These are phyloP conservation scores for Candida multigemmis DNA, from an alignment of 805 yeast genomes.

Conservation along the genomic window DNA sequence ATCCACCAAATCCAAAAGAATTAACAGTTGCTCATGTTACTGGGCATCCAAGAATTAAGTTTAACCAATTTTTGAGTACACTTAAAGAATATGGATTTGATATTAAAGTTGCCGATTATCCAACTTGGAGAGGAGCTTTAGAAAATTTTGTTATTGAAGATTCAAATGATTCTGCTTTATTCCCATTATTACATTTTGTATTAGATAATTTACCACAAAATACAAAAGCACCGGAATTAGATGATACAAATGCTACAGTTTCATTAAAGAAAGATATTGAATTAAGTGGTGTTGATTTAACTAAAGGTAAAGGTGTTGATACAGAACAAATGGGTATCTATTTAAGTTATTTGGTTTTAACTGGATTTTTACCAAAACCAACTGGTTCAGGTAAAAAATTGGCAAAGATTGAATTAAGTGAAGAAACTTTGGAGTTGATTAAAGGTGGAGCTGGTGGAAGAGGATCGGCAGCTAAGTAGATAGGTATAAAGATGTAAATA, in stretches of 20 bases:
- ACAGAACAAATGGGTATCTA: conserved; percentile 60
- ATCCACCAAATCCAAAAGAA: conserved; percentile 49
- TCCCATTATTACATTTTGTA: conserved; percentile 90
- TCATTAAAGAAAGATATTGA: conserved; percentile 53
- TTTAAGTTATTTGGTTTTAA: conserved; percentile 67
- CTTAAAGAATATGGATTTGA: conserved; percentile 67
- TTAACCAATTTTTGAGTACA: conserved; percentile 64
- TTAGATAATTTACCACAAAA: conserved; percentile 84
- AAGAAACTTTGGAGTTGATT: conserved; percentile 47
- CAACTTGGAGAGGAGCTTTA: conserved; percentile 67
- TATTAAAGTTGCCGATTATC: conserved; percentile 55
- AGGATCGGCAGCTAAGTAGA: conserved; percentile 47
- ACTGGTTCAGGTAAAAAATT: conserved; percentile 31
- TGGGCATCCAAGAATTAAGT: conserved; percentile 85
- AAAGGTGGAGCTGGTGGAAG: conserved; percentile 68
- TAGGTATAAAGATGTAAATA: conserved; percentile 1
- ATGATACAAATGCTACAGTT: conserved; percentile 73
- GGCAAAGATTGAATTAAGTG: conserved; percentile 49
- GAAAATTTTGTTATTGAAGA: conserved; percentile 72
- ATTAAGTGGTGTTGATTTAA: conserved; percentile 59
- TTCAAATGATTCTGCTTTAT: conserved; percentile 75
- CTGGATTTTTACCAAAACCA: conserved; percentile 74
- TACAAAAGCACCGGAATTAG: conserved; percentile 93
- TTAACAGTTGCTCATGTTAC: conserved; percentile 90
- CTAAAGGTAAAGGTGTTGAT: conserved; percentile 72